Conservation (phyloP, 2,329 filamentous ascomycete species). For the Colletotrichum salicis region DNA sequence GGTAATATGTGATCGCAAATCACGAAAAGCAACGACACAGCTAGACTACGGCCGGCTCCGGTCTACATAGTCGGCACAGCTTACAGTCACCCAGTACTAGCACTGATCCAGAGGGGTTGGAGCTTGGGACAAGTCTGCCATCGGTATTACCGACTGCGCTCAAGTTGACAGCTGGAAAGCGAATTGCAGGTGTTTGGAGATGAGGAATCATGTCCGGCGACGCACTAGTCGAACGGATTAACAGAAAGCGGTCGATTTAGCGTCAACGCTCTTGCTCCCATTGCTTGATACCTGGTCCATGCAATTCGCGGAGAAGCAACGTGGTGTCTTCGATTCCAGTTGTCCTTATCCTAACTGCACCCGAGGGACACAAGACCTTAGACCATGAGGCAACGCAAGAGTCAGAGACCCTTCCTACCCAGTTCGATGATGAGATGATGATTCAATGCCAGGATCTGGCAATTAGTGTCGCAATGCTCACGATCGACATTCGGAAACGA, state of each 20-base stretch:
- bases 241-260: not conserved
- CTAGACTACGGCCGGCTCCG: not conserved
- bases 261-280: not conserved
- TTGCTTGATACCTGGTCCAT: not conserved
- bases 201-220: not conserved
- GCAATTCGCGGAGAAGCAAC: slow-evolving; percentile 17
- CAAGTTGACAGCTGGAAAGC: not conserved
- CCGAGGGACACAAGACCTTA: not conserved
- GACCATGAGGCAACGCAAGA: not conserved
- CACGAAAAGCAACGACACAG: not conserved
- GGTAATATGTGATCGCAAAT: not conserved
- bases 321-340: slow-evolving; percentile 1
- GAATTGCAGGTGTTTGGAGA: not conserved
- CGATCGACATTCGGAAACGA: not conserved
- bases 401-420: not conserved
- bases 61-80: not conserved
- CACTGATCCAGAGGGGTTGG: not conserved
- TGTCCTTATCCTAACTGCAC: not conserved
- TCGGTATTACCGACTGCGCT: not conserved
- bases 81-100: not conserved
- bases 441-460: not conserved
- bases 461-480: not conserved
- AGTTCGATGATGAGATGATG: not conserved
- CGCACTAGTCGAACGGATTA: not conserved
- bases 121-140: not conserved